Percentiles rank a stretch among this genome's conserved stretches.
Conservation (phyloP, 805 yeast genomes). For the Sugiyamaella americana region DNA sequence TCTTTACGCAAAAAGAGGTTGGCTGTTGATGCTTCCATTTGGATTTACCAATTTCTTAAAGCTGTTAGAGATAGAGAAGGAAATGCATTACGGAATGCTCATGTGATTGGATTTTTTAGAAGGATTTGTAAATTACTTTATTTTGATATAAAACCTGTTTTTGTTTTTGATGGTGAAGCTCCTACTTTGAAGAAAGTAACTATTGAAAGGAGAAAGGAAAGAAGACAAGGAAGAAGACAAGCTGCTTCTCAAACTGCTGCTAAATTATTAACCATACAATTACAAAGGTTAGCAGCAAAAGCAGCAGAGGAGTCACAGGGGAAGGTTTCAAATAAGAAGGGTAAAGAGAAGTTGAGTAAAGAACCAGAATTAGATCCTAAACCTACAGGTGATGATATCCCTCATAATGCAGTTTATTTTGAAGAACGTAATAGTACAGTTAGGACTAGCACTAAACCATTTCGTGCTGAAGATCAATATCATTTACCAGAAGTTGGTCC, state of each 20-base stretch:
- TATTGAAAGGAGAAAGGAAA: slow-evolving; percentile 61
- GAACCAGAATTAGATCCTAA: neutral
- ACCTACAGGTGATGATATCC: slow-evolving; percentile 19
- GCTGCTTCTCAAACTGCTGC: slow-evolving; percentile 71
- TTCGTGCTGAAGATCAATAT: slow-evolving; percentile 68
- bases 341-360: slow-evolving; percentile 6
- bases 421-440: slow-evolving; percentile 32
- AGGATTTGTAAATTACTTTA: slow-evolving; percentile 85
- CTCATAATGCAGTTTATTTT: slow-evolving; percentile 29
- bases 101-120: slow-evolving; percentile 91
- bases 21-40: slow-evolving; percentile 97
- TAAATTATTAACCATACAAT: slow-evolving; percentile 68
- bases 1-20: slow-evolving; percentile 68
- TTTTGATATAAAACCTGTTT: slow-evolving; percentile 82
- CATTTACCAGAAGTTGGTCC: slow-evolving; percentile 65
- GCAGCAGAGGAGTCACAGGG: neutral
- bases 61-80: slow-evolving; percentile 90
- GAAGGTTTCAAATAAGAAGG: slow-evolving; percentile 6
- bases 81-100: slow-evolving; percentile 67
- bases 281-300: slow-evolving; percentile 50
- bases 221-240: slow-evolving; percentile 68
- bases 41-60: slow-evolving; percentile 95
- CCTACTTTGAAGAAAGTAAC: slow-evolving; percentile 78
- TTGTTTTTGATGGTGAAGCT: slow-evolving; percentile 95
- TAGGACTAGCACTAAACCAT: slow-evolving; percentile 22